Evolutionary conservation across 2,329 filamentous ascomycete species (phyloP).

Genomic region (Ciborinia camelliae): DNA sequence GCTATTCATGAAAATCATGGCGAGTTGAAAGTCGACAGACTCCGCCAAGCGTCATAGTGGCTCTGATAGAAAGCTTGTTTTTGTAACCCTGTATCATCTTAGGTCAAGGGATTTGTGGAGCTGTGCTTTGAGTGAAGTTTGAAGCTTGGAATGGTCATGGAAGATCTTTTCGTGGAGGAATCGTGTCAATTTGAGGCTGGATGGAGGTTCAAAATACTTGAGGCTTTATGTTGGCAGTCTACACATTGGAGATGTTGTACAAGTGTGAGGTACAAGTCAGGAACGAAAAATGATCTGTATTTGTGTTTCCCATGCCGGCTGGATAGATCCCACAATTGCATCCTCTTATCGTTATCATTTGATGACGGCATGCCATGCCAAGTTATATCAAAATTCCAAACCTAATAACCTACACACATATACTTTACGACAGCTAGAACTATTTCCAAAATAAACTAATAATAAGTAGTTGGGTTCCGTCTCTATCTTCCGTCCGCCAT

Average conservation of each 20-base stretch:
- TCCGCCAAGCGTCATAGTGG: conserved; percentile 17
- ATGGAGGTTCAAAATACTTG: too few species aligned
- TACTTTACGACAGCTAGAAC: too few species aligned
- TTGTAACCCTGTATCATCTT: conserved; percentile 6
- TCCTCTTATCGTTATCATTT: background rate
- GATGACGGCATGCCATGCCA: too few species aligned
- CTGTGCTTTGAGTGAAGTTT: background rate
- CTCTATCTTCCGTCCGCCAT: background rate
- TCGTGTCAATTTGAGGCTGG: too few species aligned
- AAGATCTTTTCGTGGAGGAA: too few species aligned
- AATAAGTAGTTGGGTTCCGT: background rate
- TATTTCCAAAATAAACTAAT: background rate
- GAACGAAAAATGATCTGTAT: background rate
- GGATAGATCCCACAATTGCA: background rate
- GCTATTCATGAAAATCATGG: conserved; percentile 5
- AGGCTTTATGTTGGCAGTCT: too few species aligned
- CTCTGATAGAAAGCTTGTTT: conserved; percentile 21
- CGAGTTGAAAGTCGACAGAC: background rate
- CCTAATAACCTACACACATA: too few species aligned
- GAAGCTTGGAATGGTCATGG: background rate
- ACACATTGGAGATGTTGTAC: background rate
- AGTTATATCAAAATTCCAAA: too few species aligned
- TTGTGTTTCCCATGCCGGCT: background rate
- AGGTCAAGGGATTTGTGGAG: background rate
- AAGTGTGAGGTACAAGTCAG: background rate